Evolutionary conservation across 2,329 filamentous ascomycete species (phyloP).

Genomic region (Alternaria arbusti): DNA sequence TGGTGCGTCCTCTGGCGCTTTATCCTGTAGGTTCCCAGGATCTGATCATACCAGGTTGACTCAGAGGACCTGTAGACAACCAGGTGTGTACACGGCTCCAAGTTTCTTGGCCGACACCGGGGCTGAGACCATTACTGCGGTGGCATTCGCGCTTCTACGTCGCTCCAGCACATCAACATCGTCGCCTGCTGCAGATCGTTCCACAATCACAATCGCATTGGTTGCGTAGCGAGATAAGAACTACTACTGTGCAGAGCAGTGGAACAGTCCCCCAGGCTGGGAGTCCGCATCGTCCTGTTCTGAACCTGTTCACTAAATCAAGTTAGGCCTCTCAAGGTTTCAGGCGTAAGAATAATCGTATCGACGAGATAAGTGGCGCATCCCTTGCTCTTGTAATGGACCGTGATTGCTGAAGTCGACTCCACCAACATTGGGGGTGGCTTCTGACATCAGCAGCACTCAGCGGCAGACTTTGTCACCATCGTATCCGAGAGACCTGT

Average conservation of each 20-base stretch:
- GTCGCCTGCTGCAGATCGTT: not conserved
- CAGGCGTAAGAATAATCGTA: not conserved
- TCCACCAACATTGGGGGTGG: not conserved
- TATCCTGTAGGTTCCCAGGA: not conserved
- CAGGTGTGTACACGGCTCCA: not conserved
- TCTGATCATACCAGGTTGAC: not conserved
- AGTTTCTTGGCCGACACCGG: not conserved
- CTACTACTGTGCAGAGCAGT: not conserved
- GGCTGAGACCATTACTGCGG: not conserved
- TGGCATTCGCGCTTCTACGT: not conserved
- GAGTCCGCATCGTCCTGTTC: not conserved
- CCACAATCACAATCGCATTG: not conserved
- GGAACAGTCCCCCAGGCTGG: not conserved
- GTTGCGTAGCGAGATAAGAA: too few species aligned
- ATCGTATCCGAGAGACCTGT: not conserved
- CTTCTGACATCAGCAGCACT: not conserved
- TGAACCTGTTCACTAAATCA: not conserved
- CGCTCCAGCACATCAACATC: not conserved
- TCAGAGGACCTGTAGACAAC: not conserved
- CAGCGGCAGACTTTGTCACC: not conserved
- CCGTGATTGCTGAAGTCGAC: not conserved
- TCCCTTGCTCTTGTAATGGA: not conserved
- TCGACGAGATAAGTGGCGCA: not conserved
- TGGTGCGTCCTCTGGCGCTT: not conserved
- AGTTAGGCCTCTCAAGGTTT: not conserved